Evolutionary conservation across 441 rosid genomes (phyloP).

Genomic region (Raphanus hybrid): DNA sequence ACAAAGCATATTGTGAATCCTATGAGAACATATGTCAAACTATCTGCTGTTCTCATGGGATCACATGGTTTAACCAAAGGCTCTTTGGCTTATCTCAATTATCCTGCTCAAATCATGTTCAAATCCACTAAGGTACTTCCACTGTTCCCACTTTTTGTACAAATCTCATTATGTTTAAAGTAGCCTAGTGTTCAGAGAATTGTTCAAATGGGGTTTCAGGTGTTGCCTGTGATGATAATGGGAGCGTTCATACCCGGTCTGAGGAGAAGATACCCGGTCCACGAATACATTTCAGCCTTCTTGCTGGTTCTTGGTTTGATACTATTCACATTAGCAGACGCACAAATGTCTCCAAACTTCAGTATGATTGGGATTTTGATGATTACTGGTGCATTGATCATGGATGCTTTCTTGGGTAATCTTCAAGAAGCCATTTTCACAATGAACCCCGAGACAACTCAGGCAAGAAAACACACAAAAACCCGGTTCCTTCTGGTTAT

Average conservation of each 20-base stretch:
- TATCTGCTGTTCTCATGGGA: slow-evolving; percentile 93
- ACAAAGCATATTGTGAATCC: slow-evolving; percentile 86
- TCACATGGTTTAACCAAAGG: slow-evolving; percentile 96
- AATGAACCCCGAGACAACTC: slow-evolving; percentile 87
- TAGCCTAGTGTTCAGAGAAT: slow-evolving; percentile 4
- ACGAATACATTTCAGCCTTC: slow-evolving; percentile 76
- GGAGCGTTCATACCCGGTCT: slow-evolving; percentile 87
- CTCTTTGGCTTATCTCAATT: slow-evolving; percentile 88
- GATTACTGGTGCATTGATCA: slow-evolving; percentile 76
- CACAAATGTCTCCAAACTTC: slow-evolving; percentile 85
- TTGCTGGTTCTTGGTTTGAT: slow-evolving; percentile 80
- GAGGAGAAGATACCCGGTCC: slow-evolving; percentile 72
- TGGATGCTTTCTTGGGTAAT: slow-evolving; percentile 94
- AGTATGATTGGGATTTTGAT: slow-evolving; percentile 77
- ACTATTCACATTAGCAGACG: slow-evolving; percentile 89
- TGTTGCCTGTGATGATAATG: slow-evolving; percentile 92
- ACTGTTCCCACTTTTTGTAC: not conserved
- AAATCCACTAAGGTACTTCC: slow-evolving; percentile 83
- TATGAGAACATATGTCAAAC: slow-evolving; percentile 89
- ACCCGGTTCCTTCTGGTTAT: not conserved
- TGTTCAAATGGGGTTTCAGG: slow-evolving; percentile 48
- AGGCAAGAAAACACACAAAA: slow-evolving; percentile 45
- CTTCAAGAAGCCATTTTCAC: slow-evolving; percentile 91
- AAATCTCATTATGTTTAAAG: not conserved
- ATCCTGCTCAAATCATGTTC: slow-evolving; percentile 95